Conservation (phyloP, 371 early-diverging fungal species). For the Circinella umbellata region DNA sequence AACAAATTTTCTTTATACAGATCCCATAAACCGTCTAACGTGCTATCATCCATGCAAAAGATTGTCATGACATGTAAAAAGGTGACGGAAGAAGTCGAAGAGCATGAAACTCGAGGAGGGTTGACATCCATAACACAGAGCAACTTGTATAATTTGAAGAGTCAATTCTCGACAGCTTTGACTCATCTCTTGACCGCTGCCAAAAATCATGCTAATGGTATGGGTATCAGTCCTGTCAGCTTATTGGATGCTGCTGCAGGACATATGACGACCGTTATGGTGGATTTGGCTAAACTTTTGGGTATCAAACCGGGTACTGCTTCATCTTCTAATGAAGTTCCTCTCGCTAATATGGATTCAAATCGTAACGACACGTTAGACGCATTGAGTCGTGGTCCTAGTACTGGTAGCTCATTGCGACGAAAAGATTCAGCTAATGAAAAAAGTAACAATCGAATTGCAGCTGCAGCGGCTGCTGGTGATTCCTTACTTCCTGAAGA, state of each 20-base stretch:
- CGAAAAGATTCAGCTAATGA: constrained; percentile 6
- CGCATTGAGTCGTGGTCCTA: background rate
- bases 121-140: constrained; percentile 25
- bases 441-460: constrained; percentile 1
- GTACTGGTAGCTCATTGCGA: background rate
- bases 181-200: constrained; percentile 74
- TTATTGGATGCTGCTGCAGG: constrained; percentile 81
- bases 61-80: constrained; percentile 83
- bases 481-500: constrained; percentile 8
- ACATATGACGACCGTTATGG: constrained; percentile 75
- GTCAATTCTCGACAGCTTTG: constrained; percentile 68
- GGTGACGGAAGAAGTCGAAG: constrained; percentile 83
- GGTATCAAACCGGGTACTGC: constrained; percentile 39
- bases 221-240: constrained; percentile 70
- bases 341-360: background rate
- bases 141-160: constrained; percentile 51
- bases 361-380: too few species aligned
- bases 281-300: constrained; percentile 75
- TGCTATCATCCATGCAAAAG: constrained; percentile 81
- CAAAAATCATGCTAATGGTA: constrained; percentile 78
- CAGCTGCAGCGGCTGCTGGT: constrained; percentile 1
- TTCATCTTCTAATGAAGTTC: background rate
- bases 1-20: constrained; percentile 26
- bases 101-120: constrained; percentile 51
- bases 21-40: constrained; percentile 71